Evolutionary conservation across 1,139 yeast genomes (phyloP), one percentile per base, ranked within the genome.

Genomic region (Diutina pseudorugosa): DNA sequence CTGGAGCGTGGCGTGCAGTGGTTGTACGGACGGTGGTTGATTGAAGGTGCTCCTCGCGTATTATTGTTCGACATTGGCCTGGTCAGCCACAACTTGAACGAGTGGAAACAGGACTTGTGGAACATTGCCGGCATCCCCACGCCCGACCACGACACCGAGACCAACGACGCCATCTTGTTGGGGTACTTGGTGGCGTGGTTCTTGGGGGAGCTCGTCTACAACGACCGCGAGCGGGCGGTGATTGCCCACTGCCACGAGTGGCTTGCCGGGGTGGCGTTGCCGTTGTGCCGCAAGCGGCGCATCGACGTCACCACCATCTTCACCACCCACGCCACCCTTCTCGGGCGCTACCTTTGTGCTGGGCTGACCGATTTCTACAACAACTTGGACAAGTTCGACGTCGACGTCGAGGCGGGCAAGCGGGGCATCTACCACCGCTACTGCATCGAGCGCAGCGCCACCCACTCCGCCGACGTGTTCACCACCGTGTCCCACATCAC

Each of bases 141-240:
- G 3, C 98, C 98, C 0, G 88, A 83, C 56, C 84, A 84, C 57
- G 98, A 93, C 65, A 69, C 71, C 52, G 98, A 93, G 68, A 81
- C 95, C 36, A 90, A 88, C 65, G 96, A 91, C 57, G 96, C 98
- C 47, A 88, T 93, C 58, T 73, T 93, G 59, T 75, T 93, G 61
- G 98, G 98, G 36, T 93, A 93, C 69, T 71, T 90, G 57, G 95
- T 90, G 41, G 96, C 98, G 1, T 93, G 98, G 98, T 91, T 93
- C 68, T 74, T 93, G 58, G 98, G 98, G 16, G 98, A 93, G 67
- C 79, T 88, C 67, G 90, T 88, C 14, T 82, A 77, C 64, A 81
- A 83, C 60, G 96, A 93, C 66, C 78, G 81, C 41, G 85, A 85
- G 53, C 80, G 90, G 58, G 97, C 98, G 1, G 91, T 93, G 52